Conservation (phyloP, 768 basidiomycete genomes). For the Chalciporus chontae region DNA sequence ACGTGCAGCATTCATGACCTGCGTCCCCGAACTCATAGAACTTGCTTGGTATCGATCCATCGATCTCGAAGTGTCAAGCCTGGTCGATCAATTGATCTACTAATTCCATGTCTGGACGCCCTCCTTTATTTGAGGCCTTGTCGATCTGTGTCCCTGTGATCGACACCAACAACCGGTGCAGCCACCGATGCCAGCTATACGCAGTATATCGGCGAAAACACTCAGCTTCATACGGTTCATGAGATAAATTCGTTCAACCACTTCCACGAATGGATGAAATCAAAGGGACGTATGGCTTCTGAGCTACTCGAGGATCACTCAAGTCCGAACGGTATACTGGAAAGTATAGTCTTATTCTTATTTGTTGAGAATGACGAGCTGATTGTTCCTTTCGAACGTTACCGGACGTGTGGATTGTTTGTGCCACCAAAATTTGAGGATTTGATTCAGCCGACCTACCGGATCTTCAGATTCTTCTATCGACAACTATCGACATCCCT, state of each 20-base stretch:
- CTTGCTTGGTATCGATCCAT: not conserved
- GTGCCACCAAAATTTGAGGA: slow-evolving; percentile 1
- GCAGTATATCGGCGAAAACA: not conserved
- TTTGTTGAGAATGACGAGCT: slow-evolving; percentile 12
- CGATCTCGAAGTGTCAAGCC: slow-evolving; percentile 15
- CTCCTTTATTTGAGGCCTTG: not conserved
- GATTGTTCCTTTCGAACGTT: slow-evolving; percentile 11
- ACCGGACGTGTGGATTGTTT: not conserved
- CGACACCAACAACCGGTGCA: slow-evolving; percentile 8
- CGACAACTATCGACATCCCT: not conserved
- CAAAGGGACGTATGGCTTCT: slow-evolving; percentile 13
- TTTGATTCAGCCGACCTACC: slow-evolving; percentile 3
- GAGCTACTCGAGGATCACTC: slow-evolving; percentile 21
- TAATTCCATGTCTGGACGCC: not conserved
- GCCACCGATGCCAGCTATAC: no score
- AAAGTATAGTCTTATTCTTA: slow-evolving; percentile 20
- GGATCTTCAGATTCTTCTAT: not conserved
- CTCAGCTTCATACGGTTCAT: not conserved
- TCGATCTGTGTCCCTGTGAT: slow-evolving; percentile 14
- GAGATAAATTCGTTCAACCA: not conserved
- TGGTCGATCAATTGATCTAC: slow-evolving; percentile 24
- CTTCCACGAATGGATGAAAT: no score
- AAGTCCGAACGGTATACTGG: slow-evolving; percentile 18
- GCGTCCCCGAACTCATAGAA: not conserved
- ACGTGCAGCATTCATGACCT: no score